Conservation (phyloP, 2,329 filamentous ascomycete species). For the Fusarium circinatum region DNA sequence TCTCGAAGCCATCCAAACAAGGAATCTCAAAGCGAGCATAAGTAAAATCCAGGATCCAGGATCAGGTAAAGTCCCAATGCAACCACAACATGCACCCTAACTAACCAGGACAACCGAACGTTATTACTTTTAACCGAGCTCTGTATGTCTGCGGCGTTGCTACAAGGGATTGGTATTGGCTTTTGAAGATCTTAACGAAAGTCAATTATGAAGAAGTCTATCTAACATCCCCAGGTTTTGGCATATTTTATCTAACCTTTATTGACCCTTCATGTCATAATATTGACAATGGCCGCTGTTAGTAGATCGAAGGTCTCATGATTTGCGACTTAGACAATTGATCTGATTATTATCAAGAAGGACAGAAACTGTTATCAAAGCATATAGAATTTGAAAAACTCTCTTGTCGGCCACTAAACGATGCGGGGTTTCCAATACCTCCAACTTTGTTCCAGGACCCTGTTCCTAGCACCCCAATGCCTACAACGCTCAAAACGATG, state of each 20-base stretch:
- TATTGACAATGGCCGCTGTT: not conserved
- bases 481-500: not conserved
- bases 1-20: not conserved
- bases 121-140: constrained; percentile 8
- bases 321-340: not conserved
- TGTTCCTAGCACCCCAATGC: not conserved
- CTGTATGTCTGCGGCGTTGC: constrained; percentile 1
- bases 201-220: not conserved
- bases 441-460: constrained; percentile 2
- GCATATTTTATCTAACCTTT: not conserved
- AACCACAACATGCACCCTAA: constrained; percentile 10
- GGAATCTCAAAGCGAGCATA: constrained; percentile 3
- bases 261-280: not conserved
- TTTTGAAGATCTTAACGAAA: not conserved
- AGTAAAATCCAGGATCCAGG: not conserved
- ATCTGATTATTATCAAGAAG: not conserved
- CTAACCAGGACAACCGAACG: not conserved
- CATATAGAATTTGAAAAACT: not conserved
- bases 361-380: not conserved
- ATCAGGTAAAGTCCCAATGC: constrained; percentile 8
- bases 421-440: not conserved
- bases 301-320: not conserved
- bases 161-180: not conserved
- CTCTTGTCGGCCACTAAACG: not conserved
- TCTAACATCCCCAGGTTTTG: not conserved